A percentile compares a stretch with the other conserved stretches of the same genome.
These are phyloP conservation scores for Talaromyces verruculosus DNA, from an alignment of 2,329 filamentous ascomycete genomes.

Conservation along the genomic window DNA sequence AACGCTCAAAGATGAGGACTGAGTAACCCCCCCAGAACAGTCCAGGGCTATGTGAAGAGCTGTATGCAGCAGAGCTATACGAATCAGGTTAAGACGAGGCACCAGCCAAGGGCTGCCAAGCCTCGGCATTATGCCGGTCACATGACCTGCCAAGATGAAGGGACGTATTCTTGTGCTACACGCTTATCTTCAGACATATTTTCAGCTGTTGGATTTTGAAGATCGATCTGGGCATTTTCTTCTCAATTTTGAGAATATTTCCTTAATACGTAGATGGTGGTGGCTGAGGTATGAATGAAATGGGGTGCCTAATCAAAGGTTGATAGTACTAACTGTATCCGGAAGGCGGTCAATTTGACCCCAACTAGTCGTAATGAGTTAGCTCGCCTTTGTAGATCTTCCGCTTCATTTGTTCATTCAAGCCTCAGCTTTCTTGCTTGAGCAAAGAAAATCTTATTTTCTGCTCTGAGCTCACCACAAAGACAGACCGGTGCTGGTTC, in stretches of 20 bases:
- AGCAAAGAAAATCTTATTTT: background rate
- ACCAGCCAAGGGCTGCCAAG: background rate
- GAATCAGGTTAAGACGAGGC: background rate
- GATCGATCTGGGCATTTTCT: background rate
- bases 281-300: background rate
- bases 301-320: background rate
- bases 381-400: background rate
- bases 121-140: background rate
- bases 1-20: background rate
- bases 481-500: slow-evolving; percentile 23
- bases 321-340: background rate
- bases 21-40: background rate
- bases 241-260: background rate
- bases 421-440: background rate
- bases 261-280: background rate
- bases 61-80: background rate
- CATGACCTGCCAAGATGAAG: background rate
- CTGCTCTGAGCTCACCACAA: background rate
- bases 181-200: background rate
- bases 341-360: background rate
- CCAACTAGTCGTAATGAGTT: background rate
- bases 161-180: background rate
- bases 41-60: background rate
- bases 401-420: slow-evolving; percentile 3
- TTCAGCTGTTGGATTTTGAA: background rate